A percentile compares a stretch with the other conserved stretches of the same genome.
These are phyloP conservation scores for Fusarium veterinarium DNA, from an alignment of 2,329 filamentous ascomycete genomes.

Conservation along the genomic window DNA sequence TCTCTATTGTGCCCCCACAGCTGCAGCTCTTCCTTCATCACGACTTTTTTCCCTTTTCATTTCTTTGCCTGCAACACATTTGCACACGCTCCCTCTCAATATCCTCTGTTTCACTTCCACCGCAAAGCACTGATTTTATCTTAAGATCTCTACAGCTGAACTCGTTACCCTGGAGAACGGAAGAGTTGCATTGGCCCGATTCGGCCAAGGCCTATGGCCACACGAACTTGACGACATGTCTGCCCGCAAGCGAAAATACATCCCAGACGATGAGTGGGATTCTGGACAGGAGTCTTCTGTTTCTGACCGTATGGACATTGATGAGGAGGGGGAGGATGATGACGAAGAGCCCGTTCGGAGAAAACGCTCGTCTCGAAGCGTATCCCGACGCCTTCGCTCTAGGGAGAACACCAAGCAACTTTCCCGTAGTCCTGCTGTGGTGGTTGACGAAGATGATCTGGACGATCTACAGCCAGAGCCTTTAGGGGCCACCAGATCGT, in stretches of 20 bases:
- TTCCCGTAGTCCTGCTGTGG: conserved; percentile 27
- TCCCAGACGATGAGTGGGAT: conserved; percentile 44
- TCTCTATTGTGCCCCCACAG: conserved; percentile 22
- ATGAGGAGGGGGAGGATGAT: conserved; percentile 43
- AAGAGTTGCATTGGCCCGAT: conserved; percentile 43
- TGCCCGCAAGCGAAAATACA: conserved; percentile 49
- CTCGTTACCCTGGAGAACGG: conserved; percentile 51
- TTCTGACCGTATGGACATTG: conserved; percentile 46
- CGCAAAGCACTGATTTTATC: conserved; percentile 30
- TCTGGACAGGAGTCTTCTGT: conserved; percentile 40
- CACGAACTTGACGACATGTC: conserved; percentile 34
- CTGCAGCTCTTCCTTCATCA: conserved; percentile 9
- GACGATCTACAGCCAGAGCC: conserved; percentile 21
- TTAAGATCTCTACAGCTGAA: conserved; percentile 48
- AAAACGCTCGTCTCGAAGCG: conserved; percentile 17
- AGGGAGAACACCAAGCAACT: conserved; percentile 40
- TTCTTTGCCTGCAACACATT: background rate
- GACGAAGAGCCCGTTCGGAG: conserved; percentile 13
- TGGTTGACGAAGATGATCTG: conserved; percentile 37
- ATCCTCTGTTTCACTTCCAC: background rate
- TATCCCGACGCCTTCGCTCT: conserved; percentile 40
- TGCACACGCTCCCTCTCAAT: background rate
- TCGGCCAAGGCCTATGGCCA: conserved; percentile 23
- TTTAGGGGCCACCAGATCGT: conserved; percentile 21
- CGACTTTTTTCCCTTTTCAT: background rate